phyloP scores from a whole-genome alignment of 495 filamentous ascomycete genomes.

The Penicillium odoratum region DNA sequence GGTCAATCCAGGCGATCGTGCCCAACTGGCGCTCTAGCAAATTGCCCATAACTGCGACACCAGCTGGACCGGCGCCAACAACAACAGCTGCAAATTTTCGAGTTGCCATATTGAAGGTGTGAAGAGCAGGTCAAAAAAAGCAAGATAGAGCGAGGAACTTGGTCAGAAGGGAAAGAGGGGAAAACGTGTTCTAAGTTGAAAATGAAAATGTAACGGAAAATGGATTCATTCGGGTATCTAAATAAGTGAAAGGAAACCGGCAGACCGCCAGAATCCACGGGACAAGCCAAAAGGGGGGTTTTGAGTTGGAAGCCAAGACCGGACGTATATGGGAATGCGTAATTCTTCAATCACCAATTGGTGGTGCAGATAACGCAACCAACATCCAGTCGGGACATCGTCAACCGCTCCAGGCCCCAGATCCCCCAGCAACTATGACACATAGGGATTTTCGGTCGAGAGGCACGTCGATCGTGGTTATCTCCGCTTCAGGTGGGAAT shows the following conservation, averaged over 20 bases:
- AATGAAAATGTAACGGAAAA: slow-evolving; percentile 9
- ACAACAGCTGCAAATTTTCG: slow-evolving; percentile 52
- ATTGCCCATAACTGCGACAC: slow-evolving; percentile 57
- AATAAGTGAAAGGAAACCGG: slow-evolving; percentile 5
- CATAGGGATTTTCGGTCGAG: slow-evolving; percentile 16
- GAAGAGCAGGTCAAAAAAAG: neutral
- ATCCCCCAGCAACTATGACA: neutral
- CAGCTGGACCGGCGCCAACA: slow-evolving; percentile 57
- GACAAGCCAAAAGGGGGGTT: slow-evolving; percentile 4
- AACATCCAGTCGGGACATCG: slow-evolving; percentile 25
- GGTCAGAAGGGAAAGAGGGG: slow-evolving; percentile 4
- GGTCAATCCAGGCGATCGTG: slow-evolving; percentile 56
- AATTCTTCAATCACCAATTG: slow-evolving; percentile 21
- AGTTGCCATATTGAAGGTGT: slow-evolving; percentile 29
- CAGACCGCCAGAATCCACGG: slow-evolving; percentile 13
- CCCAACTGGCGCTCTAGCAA: slow-evolving; percentile 52
- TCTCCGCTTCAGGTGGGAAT: neutral
- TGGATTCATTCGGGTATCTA: slow-evolving; percentile 28
- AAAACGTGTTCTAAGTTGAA: slow-evolving; percentile 5
- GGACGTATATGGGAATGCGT: slow-evolving; percentile 20
- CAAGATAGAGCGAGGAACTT: slow-evolving; percentile 5
- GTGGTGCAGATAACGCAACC: slow-evolving; percentile 32
- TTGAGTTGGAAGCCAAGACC: slow-evolving; percentile 14
- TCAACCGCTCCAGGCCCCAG: slow-evolving; percentile 6
- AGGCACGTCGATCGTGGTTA: slow-evolving; percentile 6